A percentile compares a stretch with the other conserved stretches of the same genome.
These are phyloP conservation scores for Shiraia sp. DNA, from an alignment of 2,329 filamentous ascomycete species.

Conservation along the genomic window DNA sequence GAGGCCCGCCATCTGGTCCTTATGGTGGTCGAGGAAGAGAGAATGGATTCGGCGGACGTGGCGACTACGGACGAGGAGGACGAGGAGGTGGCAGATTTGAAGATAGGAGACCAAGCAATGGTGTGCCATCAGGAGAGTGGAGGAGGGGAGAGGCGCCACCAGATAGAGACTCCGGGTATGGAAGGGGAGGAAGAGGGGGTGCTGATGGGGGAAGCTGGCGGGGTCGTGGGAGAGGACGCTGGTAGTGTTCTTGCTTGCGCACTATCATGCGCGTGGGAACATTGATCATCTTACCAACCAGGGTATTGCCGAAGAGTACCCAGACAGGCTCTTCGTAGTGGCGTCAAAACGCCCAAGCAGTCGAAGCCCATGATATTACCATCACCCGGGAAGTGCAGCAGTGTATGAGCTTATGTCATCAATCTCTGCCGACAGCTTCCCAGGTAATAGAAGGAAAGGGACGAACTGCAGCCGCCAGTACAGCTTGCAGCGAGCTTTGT, in stretches of 20 bases:
- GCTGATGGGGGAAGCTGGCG: slow-evolving; percentile 30
- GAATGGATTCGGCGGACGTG: slow-evolving; percentile 40
- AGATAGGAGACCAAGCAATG: slow-evolving; percentile 46
- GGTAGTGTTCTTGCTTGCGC: slow-evolving; percentile 19
- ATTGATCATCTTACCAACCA: too few relatives aligned
- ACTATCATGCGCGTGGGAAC: too few relatives aligned
- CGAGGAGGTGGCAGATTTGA: slow-evolving; percentile 39
- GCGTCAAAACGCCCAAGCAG: too few relatives aligned
- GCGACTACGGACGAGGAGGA: slow-evolving; percentile 44
- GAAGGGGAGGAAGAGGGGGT: slow-evolving; percentile 44
- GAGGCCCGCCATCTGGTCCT: slow-evolving; percentile 31
- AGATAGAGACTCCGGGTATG: slow-evolving; percentile 45
- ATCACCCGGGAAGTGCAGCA: too few relatives aligned
- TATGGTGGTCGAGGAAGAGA: slow-evolving; percentile 35
- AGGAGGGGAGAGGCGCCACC: slow-evolving; percentile 67
- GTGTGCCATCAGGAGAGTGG: slow-evolving; percentile 65
- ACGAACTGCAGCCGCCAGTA: too few relatives aligned
- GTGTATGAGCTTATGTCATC: too few relatives aligned
- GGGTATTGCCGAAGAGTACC: too few relatives aligned
- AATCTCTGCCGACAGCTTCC: too few relatives aligned
- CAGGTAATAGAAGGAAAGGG: too few relatives aligned
- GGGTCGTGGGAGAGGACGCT: slow-evolving; percentile 41
- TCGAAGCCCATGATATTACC: too few relatives aligned
- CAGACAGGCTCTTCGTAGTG: too few relatives aligned
- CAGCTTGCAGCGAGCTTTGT: too few relatives aligned